Evolutionary conservation across 176 grass and related monocot genomes (phyloP), one percentile per base, ranked within the genome.

Genomic region (Aegilops umbellulata): DNA sequence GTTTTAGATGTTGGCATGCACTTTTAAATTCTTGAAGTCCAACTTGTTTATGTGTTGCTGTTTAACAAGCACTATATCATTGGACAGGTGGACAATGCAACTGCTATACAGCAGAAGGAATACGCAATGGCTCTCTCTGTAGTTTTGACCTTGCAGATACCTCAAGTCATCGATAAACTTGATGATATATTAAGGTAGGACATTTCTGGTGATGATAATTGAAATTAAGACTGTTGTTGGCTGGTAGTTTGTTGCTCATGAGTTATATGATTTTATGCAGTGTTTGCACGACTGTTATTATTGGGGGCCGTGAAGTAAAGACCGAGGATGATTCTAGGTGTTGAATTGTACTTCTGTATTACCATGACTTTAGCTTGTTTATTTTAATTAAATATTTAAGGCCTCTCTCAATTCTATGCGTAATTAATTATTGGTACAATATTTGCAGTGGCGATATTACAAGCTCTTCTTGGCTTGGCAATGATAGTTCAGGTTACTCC

Each of bases 131-230:
- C 97, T 63, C 97, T 99, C 88, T 92, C 90, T 38, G 78, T 99
- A 78, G 89, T 99, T 87, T 90, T 99, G 94, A 99, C 92, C 42
- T 94, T 99, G 78, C 90, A 93, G 83, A 87, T 96, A 68, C 92
- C 94, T 74, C 86, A 96, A 87, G 80, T 99, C 42, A 93, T 99
- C 5, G 94, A 99, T 74, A 99, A 92, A 94, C 97, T 99, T 22
- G 97, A 99, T 82, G 97, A 99, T 62, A 96, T 99, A 55, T 90
- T 99, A 88, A 96, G 92, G 97, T 99, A 91, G 82, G 47, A 65
- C 41, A 58, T 42, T 83, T 68, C 60, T 86, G 25, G 25, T 65
- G 58, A 63, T 77, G 17, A 64, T 47, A 86, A 78, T 64, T 64
- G 13, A 69, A 60, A 53, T 19, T 24, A 44, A 66, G 25, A 27